These are phyloP conservation scores for Axilococcus clingmanii DNA, from an alignment of 139 green algal genomes.

Conservation along the genomic window DNA sequence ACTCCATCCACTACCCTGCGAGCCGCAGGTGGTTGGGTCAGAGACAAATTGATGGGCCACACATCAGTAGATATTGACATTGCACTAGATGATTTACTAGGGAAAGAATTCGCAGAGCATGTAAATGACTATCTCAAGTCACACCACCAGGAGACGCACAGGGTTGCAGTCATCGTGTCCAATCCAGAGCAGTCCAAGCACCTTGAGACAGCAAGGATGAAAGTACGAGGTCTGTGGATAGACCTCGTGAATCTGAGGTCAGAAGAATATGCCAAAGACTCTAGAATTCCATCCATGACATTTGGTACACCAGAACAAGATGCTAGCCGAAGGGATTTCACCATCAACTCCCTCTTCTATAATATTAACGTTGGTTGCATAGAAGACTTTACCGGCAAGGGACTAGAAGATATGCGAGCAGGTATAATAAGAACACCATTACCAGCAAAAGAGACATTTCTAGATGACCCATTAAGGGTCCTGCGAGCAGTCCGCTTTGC, in stretches of 20 bases:
- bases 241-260: slow-evolving; percentile 95
- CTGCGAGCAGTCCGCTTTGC: slow-evolving; percentile 82
- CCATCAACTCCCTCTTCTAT: slow-evolving; percentile 96
- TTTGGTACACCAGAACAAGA: slow-evolving; percentile 79
- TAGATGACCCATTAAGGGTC: slow-evolving; percentile 89
- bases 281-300: slow-evolving; percentile 81
- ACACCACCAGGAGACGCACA: slow-evolving; percentile 38
- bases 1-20: slow-evolving; percentile 53
- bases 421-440: slow-evolving; percentile 91
- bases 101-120: slow-evolving; percentile 74
- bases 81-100: slow-evolving; percentile 85
- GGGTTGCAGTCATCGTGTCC: slow-evolving; percentile 79
- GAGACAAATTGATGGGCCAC: slow-evolving; percentile 87
- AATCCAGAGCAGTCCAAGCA: slow-evolving; percentile 99
- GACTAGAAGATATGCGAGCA: slow-evolving; percentile 67
- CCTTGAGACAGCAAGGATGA: slow-evolving; percentile 92
- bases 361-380: slow-evolving; percentile 80
- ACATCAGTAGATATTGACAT: slow-evolving; percentile 94
- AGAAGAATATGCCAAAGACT: slow-evolving; percentile 83
- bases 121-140: slow-evolving; percentile 72
- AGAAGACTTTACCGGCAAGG: slow-evolving; percentile 82
- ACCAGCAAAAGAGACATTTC: slow-evolving; percentile 75
- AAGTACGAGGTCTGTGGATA: slow-evolving; percentile 54
- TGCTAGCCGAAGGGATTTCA: slow-evolving; percentile 82
- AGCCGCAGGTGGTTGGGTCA: slow-evolving; percentile 92